Conservation (phyloP, 371 early-diverging fungal genomes). For the Mucor velutinosus region DNA sequence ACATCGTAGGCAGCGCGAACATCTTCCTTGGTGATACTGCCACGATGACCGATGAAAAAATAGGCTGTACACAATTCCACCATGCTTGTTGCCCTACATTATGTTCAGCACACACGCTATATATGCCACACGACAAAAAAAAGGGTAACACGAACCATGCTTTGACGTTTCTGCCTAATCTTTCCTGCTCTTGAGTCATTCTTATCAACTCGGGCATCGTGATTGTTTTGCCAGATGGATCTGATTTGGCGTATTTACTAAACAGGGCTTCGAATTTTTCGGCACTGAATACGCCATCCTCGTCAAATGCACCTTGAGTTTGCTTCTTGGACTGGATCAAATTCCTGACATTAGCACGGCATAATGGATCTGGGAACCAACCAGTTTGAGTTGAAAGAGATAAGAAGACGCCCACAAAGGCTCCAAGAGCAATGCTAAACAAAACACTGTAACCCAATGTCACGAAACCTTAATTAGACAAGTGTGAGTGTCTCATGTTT, state of each 20-base stretch:
- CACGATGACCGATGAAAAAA: slow-evolving; percentile 40
- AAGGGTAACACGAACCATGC: slow-evolving; percentile 16
- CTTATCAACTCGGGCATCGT: slow-evolving; percentile 30
- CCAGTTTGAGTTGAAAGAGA: slow-evolving; percentile 24
- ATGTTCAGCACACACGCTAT: neutral
- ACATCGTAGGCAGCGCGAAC: slow-evolving; percentile 44
- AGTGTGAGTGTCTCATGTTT: neutral
- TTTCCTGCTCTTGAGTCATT: slow-evolving; percentile 34
- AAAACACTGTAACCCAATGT: slow-evolving; percentile 24
- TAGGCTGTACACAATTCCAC: slow-evolving; percentile 36
- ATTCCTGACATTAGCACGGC: slow-evolving; percentile 16
- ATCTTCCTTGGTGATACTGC: slow-evolving; percentile 29
- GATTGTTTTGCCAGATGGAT: slow-evolving; percentile 33
- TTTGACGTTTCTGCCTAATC: slow-evolving; percentile 10
- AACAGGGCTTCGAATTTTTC: slow-evolving; percentile 37
- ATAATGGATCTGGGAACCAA: slow-evolving; percentile 27
- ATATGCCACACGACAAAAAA: neutral
- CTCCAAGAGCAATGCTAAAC: slow-evolving; percentile 22
- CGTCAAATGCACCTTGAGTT: slow-evolving; percentile 30
- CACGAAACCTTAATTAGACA: slow-evolving; percentile 20
- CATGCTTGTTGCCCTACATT: slow-evolving; percentile 22
- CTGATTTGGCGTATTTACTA: slow-evolving; percentile 34
- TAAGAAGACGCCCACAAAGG: slow-evolving; percentile 19
- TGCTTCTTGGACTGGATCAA: slow-evolving; percentile 12
- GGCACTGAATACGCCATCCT: slow-evolving; percentile 30